Evolutionary conservation across 2,329 filamentous ascomycete species (phyloP), one percentile per base, ranked within the genome.

Genomic region (Aspergillus persii): DNA sequence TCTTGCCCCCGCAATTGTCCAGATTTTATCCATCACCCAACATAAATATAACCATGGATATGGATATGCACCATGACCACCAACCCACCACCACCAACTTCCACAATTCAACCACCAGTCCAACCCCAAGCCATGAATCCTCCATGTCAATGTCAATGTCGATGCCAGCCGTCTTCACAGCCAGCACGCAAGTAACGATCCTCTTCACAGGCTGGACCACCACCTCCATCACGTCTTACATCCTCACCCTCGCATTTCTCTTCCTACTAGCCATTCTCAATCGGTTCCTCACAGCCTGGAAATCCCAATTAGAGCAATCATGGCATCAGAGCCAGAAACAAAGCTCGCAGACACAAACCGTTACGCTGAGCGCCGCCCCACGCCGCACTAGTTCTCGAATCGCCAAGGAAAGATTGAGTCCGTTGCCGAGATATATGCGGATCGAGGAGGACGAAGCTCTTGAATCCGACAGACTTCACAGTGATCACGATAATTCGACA

Each of bases 121-220:
- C 36, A 4, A 41, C 9, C 9, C 3, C 33, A 31, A 12, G 8
- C 39, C 5, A 56, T 56, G 54, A 4, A 8, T 9, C 36, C 4
- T 41, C 36, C 36, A 41, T 41, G 36, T n/a, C 36, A 18, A 41
- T 41, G 36, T 15, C 12, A 18, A 65, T 60, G 59, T n/a, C 39
- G 3, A 64, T 64, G 58, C 23, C 62, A 12, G 27, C 56, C 4
- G 51, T 55, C 27, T 64, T 61, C 31, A 59, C 58, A 8, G 11
- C 29, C 8, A 50, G 53, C 49, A 64, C 60, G 23, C 46, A 50
- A 8, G 18, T 62, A 26, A 61, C 52, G 23, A 50, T 64, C 33
- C 54, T 62, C 47, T 63, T 64, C 54, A 47, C 18, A 15, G 50
- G 52, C 23, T 62, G 57, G 60, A 53, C 52, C 6, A 64, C 62